Evolutionary conservation across 2,329 filamentous ascomycete species (phyloP), one percentile per base, ranked within the genome.

Genomic region (Diaporthe caulivora): DNA sequence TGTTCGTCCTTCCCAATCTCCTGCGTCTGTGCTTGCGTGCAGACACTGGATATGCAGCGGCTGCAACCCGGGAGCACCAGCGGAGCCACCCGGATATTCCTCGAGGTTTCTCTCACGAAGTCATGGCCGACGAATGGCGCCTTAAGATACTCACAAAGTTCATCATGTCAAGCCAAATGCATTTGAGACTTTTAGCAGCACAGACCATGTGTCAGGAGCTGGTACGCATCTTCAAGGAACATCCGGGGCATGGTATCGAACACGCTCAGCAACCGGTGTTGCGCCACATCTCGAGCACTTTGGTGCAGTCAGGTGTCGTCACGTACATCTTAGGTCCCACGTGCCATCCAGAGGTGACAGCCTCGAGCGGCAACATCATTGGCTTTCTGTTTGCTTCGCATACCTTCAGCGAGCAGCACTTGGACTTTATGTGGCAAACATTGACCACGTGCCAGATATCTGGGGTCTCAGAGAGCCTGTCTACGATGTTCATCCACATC

Each of bases 301-400:
- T 98, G 44, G 86, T 92, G 21, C 84, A 87, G 9, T 92, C 93
- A 51, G 91, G 92, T 70, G 86, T 98, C 34, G 90, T 97, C 31
- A 91, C 95, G 74, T 98, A 98, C 82, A 91, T 99, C 58, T 89
- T 98, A 68, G 94, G 96, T 2, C 92, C 96, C 18, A 95, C 95
- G 72, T 98, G 96, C 42, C 97, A 98, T 79, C 95, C 95, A 1
- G 95, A 98, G 79, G 91, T 98, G 70, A 97, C 97, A 26, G 87
- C 89, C 47, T 91, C 95, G 77, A 94, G 94, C 78, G 88, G 89
- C 53, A 97, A 98, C 76, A 93, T 98, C 70, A 87, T 98, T 62
- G 94, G 94, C 0, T 98, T 98, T 79, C 86, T 98, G 68, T 89
- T 95, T 29, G 93, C 97, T 18, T 97, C 94, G 0, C 87, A 88